phyloP scores from a whole-genome alignment of 2,329 filamentous ascomycete genomes.

The Bipolaris victoriae region DNA sequence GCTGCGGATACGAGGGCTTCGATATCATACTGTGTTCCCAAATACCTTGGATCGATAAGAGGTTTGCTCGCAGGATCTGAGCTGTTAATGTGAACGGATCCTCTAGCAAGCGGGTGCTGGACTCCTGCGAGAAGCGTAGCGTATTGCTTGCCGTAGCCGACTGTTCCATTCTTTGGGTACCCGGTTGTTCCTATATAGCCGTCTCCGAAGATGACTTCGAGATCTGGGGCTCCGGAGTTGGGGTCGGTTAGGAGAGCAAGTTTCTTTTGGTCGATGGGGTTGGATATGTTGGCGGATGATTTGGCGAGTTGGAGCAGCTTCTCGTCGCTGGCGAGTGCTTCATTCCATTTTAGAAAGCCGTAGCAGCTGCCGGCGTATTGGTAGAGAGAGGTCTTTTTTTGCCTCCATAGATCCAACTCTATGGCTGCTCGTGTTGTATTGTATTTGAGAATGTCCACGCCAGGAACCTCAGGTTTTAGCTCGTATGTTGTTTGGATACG shows the following conservation, averaged over 20 bases:
- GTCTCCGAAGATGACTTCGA: slow-evolving; percentile 54
- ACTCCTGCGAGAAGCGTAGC: slow-evolving; percentile 39
- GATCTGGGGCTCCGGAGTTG: slow-evolving; percentile 43
- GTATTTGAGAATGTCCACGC: slow-evolving; percentile 26
- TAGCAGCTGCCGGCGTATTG: slow-evolving; percentile 50
- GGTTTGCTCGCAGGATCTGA: slow-evolving; percentile 19
- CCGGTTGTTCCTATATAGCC: slow-evolving; percentile 52
- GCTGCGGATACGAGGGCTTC: slow-evolving; percentile 17
- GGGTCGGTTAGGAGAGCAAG: slow-evolving; percentile 43
- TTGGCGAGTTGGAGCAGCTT: slow-evolving; percentile 17
- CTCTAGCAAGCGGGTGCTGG: slow-evolving; percentile 39
- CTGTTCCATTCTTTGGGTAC: slow-evolving; percentile 32
- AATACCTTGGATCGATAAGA: slow-evolving; percentile 31
- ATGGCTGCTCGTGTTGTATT: slow-evolving; percentile 43
- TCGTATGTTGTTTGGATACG: slow-evolving; percentile 29
- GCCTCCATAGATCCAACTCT: slow-evolving; percentile 47
- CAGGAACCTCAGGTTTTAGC: slow-evolving; percentile 21
- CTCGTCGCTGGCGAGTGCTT: slow-evolving; percentile 38
- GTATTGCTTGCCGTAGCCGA: slow-evolving; percentile 28
- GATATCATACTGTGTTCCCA: slow-evolving; percentile 26
- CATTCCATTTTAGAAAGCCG: slow-evolving; percentile 52
- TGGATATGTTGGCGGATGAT: slow-evolving; percentile 18
- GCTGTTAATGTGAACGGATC: slow-evolving; percentile 28
- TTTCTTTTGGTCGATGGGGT: slow-evolving; percentile 24
- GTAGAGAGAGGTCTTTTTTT: slow-evolving; percentile 43